Evolutionary conservation across 139 green algal genomes (phyloP), one percentile per base, ranked within the genome.

Genomic region (Ettlia oleoabundans): DNA sequence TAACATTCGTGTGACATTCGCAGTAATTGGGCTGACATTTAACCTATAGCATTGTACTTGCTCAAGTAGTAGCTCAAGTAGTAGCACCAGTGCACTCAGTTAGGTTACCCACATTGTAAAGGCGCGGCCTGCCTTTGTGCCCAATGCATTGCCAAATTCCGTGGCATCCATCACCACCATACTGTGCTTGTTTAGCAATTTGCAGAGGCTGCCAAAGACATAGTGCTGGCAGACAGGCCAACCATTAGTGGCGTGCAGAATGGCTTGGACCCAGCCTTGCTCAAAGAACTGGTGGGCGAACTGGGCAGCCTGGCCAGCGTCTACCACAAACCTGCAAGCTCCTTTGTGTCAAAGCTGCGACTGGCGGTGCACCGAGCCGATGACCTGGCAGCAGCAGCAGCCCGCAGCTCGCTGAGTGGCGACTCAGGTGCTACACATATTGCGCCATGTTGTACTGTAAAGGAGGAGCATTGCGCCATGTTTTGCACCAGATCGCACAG

Each of bases 211-310:
- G 95, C 96, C 55, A 96, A 97, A 86, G 93, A 97, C 22, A 95
- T 99, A 35, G 95, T 99, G 65, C 89, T 99, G 69, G 92, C 94
- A 22, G 89, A 97, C 78, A 98, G 98, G 90, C 97, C 97, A 0
- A 90, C 95, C 61, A 99, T 99, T 83, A 86, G 84, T 2, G 92
- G 97, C 75, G 90, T 94, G 51, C 82, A 83, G 0, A 82, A 81
- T 40, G 82, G 74, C 18, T 80, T 99, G 53, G 96, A 99, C 42
- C 92, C 94, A 4, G 42, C 65, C 4, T 82, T 99, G 78, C 91
- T 98, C 47, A 75, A 94, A 40, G 73, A 91, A 68, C 89, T 99
- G 51, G 87, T 98, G 42, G 55, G 52, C 33, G 90, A 96, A 81
- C 92, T 97, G 62, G 88, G 88, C 78, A 95, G 91, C 28, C 88